phyloP scores from a whole-genome alignment of 805 yeast species.

The Naumovozyma castellii region DNA sequence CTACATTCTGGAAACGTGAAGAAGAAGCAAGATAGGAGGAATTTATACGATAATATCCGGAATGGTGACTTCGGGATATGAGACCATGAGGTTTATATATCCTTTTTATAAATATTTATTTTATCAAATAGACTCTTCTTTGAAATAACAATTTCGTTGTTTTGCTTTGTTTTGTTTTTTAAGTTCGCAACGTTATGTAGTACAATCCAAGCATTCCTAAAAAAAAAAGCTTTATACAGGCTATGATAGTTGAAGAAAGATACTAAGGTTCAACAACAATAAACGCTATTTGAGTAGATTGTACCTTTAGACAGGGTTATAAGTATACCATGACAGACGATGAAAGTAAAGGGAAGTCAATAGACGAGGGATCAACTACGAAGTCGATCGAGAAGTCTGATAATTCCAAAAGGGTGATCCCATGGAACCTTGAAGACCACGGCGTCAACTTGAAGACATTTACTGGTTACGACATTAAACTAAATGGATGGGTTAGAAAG shows the following conservation, averaged over 20 bases:
- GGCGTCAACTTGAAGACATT: constrained; percentile 18
- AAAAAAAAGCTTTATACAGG: too few relatives aligned
- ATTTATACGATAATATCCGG: constrained; percentile 53
- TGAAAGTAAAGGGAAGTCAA: background rate
- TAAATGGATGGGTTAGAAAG: constrained; percentile 23
- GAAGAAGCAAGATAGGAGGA: constrained; percentile 41
- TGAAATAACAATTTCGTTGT: background rate
- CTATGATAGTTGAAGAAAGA: too few relatives aligned
- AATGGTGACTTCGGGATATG: constrained; percentile 63
- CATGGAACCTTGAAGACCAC: constrained; percentile 16
- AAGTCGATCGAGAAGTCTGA: constrained; percentile 4
- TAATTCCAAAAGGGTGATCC: constrained; percentile 13
- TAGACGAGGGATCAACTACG: background rate
- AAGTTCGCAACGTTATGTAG: too few relatives aligned
- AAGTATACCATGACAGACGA: background rate
- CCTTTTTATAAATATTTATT: too few relatives aligned
- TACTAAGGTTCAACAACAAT: too few relatives aligned
- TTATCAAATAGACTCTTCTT: background rate
- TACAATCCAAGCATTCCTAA: too few relatives aligned
- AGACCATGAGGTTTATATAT: background rate
- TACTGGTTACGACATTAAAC: constrained; percentile 20
- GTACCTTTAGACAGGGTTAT: too few relatives aligned
- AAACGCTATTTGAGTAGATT: too few relatives aligned
- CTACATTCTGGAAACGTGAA: constrained; percentile 34
- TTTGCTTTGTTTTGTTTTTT: background rate